Evolutionary conservation across 2,329 filamentous ascomycete species (phyloP).

Genomic region (Madurella mycetomatis): DNA sequence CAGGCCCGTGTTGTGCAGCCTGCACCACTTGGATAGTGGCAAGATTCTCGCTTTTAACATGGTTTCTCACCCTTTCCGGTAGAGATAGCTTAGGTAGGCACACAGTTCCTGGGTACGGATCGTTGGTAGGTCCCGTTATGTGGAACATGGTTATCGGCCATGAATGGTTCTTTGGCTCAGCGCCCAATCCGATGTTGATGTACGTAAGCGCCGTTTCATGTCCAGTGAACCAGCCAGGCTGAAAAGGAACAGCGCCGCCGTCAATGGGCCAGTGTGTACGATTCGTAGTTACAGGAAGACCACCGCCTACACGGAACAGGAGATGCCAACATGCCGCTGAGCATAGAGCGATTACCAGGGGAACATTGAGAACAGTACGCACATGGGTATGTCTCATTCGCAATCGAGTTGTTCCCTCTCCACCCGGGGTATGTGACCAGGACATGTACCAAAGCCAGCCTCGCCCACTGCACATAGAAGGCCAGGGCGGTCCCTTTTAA

Average conservation of each 20-base stretch:
- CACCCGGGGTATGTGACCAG: too few species aligned
- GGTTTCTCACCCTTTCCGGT: conserved; percentile 1
- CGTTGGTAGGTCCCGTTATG: conserved; percentile 7
- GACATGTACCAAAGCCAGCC: too few species aligned
- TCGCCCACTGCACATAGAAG: too few species aligned
- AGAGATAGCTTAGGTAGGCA: conserved; percentile 9
- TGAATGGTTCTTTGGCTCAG: conserved; percentile 10
- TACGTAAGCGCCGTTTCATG: conserved; percentile 12
- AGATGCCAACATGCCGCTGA: not conserved
- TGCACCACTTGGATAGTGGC: conserved; percentile 14
- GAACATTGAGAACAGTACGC: too few species aligned
- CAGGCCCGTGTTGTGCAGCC: conserved; percentile 10
- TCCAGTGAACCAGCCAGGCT: conserved; percentile 15
- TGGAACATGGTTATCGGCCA: conserved; percentile 6
- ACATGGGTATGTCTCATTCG: too few species aligned
- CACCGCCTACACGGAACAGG: conserved; percentile 6
- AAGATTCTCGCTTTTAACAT: conserved; percentile 8
- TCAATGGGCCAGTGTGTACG: conserved; percentile 12
- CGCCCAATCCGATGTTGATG: conserved; percentile 15
- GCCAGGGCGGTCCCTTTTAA: too few species aligned
- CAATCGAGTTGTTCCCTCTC: too few species aligned
- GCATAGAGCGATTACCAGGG: not conserved
- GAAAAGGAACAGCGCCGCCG: conserved; percentile 11
- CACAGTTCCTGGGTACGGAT: conserved; percentile 10
- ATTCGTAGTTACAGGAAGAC: conserved; percentile 10